Base-by-base conservation (phyloP, 495 filamentous ascomycete species). In the Neurospora pannonica region DNA sequence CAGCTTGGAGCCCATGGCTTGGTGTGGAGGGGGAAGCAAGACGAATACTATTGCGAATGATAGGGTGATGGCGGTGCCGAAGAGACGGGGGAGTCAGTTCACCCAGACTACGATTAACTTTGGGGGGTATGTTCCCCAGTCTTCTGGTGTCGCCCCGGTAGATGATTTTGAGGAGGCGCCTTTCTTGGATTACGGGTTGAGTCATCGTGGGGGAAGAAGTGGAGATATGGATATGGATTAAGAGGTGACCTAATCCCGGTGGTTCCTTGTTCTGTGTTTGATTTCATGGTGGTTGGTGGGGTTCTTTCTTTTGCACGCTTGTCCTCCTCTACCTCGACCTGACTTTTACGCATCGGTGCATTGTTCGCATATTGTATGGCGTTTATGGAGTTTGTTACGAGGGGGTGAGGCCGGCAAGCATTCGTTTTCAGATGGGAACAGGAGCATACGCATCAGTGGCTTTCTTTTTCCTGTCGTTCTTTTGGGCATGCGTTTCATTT, bases 91-190 rank as follows among this genome's bases (percentile, higher is more conserved):
- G 8, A 28, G 21, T 15, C 48, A 60, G 21, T 60, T 60, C 2
- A 67, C 54, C 3, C 54, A 67, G 15, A 67, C 28, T 19, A 67
- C 54, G 7, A 67, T 67, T 17, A 19, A 36, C 54, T 67, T 67
- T 67, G 54, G 15, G 1, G 54, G 54, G 3, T 67, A 67, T 67
- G 28, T 67, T 3, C 54, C 54, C 5, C 54, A 67, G 54, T 67
- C 54, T 0, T 34, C 54, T 19, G 54, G 54, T 19, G 13, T 67
- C 13, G 54, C 15, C 6, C 54, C 28, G 31, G 80, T 76, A 70
- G 77, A 77, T 54, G 87, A 89, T 76, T 89, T 88, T 77, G 85
- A 84, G 73, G 87, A 89, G 73, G 87, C 87, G 13, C 79, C 83
- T 11, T 89, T 89, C 72, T 73, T 89, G 72, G 85, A 86, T 73